Conservation (phyloP, 2,329 filamentous ascomycete species). For the Tolypocladium album region DNA sequence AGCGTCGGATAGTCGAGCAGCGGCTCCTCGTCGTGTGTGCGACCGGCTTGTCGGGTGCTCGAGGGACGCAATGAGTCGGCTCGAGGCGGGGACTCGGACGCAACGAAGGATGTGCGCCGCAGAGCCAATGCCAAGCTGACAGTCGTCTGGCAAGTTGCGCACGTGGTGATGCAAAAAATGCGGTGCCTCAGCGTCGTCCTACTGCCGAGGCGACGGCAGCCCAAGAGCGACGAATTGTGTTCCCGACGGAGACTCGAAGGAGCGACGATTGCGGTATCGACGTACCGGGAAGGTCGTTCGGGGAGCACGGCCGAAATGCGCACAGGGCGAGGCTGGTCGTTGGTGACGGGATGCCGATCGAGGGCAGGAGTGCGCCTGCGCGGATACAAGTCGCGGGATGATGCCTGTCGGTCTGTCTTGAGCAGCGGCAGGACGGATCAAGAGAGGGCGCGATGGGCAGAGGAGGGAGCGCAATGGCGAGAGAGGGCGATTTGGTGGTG, state of each 20-base stretch:
- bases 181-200: not conserved
- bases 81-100: not conserved
- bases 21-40: not conserved
- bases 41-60: not conserved
- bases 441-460: not conserved
- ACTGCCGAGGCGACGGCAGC: not conserved
- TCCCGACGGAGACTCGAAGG: not conserved
- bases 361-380: not conserved
- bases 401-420: not conserved
- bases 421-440: not conserved
- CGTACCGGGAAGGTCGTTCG: not conserved
- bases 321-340: not conserved
- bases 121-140: not conserved
- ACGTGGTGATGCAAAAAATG: not conserved
- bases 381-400: not conserved
- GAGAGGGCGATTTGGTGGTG: not conserved
- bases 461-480: not conserved
- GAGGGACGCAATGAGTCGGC: not conserved
- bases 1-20: constrained; percentile 1
- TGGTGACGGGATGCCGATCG: not conserved
- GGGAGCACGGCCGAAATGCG: not conserved
- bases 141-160: not conserved
- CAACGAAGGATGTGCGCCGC: not conserved
- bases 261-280: not conserved
- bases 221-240: not conserved